Percentiles rank a stretch among this genome's conserved stretches.
phyloP scores from a whole-genome alignment of 192 early-diverging fungal species.

The Chytriomyces sp. region DNA sequence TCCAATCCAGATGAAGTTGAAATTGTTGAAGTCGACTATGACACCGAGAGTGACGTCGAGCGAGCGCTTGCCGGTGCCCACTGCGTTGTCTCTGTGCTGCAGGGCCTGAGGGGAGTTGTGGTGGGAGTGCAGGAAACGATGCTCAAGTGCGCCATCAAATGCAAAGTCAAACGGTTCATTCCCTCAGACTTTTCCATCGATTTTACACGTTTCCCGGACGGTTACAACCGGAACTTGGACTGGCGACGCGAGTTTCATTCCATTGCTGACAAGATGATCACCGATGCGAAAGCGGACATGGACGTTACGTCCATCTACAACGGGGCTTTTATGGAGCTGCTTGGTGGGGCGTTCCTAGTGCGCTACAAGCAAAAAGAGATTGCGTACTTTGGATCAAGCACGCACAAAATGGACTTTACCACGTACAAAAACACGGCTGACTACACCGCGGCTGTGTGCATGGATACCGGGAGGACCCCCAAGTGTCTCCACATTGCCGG shows the following conservation, averaged over 20 bases:
- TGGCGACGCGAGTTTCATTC: neutral
- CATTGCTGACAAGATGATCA: neutral
- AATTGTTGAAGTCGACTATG: constrained; percentile 7
- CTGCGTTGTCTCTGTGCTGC: constrained; percentile 40
- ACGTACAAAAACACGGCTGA: neutral
- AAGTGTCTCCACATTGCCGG: neutral
- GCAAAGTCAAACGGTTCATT: neutral
- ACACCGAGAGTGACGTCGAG: neutral
- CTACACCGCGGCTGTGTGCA: neutral
- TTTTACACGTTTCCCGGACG: neutral
- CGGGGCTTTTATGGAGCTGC: neutral
- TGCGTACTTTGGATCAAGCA: neutral
- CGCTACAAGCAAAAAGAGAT: neutral
- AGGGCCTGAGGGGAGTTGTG: constrained; percentile 53
- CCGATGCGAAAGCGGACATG: neutral
- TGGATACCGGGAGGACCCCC: neutral
- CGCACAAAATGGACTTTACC: neutral
- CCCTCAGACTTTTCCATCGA: constrained; percentile 18
- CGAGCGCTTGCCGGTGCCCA: neutral
- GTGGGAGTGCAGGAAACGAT: constrained; percentile 44
- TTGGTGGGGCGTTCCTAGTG: neutral
- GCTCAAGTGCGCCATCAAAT: constrained; percentile 18
- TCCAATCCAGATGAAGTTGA: neutral
- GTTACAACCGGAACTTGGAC: constrained; percentile 10
- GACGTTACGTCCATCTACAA: neutral